Evolutionary conservation across 345 rosid genomes (phyloP), one percentile per base, ranked within the genome.

Genomic region (Clausena lansium): DNA sequence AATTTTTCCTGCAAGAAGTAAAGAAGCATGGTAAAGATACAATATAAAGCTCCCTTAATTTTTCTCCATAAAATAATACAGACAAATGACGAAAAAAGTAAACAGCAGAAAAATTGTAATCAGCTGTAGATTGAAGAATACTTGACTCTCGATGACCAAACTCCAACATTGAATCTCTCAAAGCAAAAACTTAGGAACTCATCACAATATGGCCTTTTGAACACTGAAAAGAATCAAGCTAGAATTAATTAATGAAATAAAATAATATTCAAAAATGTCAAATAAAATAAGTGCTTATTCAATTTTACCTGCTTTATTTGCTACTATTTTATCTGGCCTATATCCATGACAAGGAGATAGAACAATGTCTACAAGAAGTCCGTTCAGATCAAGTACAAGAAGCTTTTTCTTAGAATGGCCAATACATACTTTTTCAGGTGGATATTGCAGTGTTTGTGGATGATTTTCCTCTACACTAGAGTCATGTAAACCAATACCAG

Each of bases 111-210:
- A 71, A 77, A 32, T 6, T 33, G 52, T 25, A 33, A 35, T 55
- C 66, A 68, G 72, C 10, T 32, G 41, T 8, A 67, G 71, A 54
- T 65, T 71, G 79, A 74, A 78, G 64, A 81, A 70, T 90, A 94
- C 98, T 78, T 73, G 58, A 71, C 72, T 83, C 97, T 90, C 39
- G 98, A 96, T 25, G 99, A 92, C 97, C 99, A 96, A 81, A 96
- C 78, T 75, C 87, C 98, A 57, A 94, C 95, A 76, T 87, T 83
- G 83, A 94, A 94, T 75, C 84, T 94, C 83, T 89, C 85, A 83
- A 94, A 90, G 94, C 95, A 96, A 77, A 94, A 91, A 57, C 81
- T 79, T 7, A 96, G 82, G 78, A 96, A 96, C 70, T 84, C 88
- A 69, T 77, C 76, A 80, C 85, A 84, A 77, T 87, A 89, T 15